Evolutionary conservation across 129 eudicot genomes (phyloP).

Genomic region (Sambucus nigra): DNA sequence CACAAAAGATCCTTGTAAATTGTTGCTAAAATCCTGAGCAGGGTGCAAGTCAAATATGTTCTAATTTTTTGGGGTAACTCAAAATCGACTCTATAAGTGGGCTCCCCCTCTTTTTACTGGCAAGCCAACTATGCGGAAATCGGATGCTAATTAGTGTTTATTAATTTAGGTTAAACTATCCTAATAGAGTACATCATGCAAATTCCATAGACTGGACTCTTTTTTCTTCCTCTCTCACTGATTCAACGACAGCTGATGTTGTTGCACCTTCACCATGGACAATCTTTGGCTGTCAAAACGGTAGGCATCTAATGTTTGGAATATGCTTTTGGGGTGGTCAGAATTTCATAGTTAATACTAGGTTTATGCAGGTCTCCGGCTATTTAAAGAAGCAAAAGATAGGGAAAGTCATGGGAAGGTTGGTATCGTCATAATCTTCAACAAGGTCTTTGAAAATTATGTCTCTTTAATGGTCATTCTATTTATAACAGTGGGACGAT

Average conservation of each 20-base stretch:
- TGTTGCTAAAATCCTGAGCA: no score
- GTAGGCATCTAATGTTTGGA: slow-evolving; percentile 19
- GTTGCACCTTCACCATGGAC: slow-evolving; percentile 70
- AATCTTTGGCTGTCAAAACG: slow-evolving; percentile 62
- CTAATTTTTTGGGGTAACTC: no score
- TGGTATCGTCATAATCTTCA: slow-evolving; percentile 5
- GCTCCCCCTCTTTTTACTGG: slow-evolving; percentile 1
- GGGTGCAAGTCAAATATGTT: no score
- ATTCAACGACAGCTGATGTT: slow-evolving; percentile 47
- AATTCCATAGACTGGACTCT: slow-evolving; percentile 36
- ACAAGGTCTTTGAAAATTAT: neutral
- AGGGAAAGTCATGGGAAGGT: slow-evolving; percentile 36
- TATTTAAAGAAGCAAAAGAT: slow-evolving; percentile 60
- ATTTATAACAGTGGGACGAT: slow-evolving; percentile 28
- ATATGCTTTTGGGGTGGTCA: slow-evolving; percentile 1
- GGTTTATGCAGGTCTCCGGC: slow-evolving; percentile 47
- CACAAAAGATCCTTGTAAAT: no score
- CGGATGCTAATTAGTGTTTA: neutral
- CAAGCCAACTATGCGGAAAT: neutral
- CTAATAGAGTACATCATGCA: slow-evolving; percentile 20
- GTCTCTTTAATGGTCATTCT: neutral
- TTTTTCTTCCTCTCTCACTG: slow-evolving; percentile 37
- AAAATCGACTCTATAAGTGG: no score
- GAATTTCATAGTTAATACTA: slow-evolving; percentile 7
- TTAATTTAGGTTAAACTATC: slow-evolving; percentile 35